Percentiles rank a stretch among this genome's conserved stretches.
Evolutionary conservation across 2,329 filamentous ascomycete genomes (phyloP).

Genomic region (Fusarium veterinarium): DNA sequence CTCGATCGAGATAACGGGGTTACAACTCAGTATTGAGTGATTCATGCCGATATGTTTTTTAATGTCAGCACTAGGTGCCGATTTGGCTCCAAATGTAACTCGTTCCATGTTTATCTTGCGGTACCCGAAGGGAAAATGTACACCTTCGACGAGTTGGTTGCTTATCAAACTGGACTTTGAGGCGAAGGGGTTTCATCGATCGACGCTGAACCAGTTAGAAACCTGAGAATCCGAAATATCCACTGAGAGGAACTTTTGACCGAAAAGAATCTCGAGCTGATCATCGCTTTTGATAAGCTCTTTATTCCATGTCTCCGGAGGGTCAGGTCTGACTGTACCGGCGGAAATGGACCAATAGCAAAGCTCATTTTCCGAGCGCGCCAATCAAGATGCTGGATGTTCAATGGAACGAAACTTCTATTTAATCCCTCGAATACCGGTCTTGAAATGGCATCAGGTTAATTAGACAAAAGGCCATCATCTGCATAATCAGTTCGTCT

Average conservation of each 20-base stretch:
- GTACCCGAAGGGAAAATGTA: neutral
- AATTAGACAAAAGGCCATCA: neutral
- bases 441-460: neutral
- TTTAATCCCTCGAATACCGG: neutral
- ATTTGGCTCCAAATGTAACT: neutral
- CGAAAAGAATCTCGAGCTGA: neutral
- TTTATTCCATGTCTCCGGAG: neutral
- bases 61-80: neutral
- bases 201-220: neutral
- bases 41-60: rapidly evolving
- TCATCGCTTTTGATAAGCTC: neutral
- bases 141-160: rapidly evolving
- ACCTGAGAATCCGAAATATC: neutral
- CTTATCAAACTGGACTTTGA: rapidly evolving
- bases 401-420: neutral
- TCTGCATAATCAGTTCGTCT: too few relatives aligned
- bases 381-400: neutral
- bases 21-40: neutral
- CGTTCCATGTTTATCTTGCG: neutral
- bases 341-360: neutral
- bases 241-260: rapidly evolving
- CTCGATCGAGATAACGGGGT: neutral
- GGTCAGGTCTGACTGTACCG: neutral
- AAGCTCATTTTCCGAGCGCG: neutral
- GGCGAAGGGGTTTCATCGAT: neutral